Evolutionary conservation across 208 protist genomes (phyloP), one percentile per base, ranked within the genome.

Genomic region (Trypanosoma avium): DNA sequence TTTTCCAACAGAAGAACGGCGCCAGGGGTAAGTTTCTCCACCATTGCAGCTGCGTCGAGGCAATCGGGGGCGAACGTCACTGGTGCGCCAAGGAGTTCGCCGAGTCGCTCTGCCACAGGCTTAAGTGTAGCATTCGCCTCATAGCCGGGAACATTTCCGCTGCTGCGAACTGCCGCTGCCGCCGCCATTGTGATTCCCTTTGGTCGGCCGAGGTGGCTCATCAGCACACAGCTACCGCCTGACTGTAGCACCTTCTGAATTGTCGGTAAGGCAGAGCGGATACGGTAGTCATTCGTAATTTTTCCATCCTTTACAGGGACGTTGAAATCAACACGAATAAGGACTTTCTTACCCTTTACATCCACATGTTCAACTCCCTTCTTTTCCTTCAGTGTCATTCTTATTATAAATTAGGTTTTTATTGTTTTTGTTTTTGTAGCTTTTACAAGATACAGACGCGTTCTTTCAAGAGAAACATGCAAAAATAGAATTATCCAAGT

Each of bases 1-100:
- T 99, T 99, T 85, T 99, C 98, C 7, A 99, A 85, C 4, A 99
- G 81, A 75, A 99, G 92, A 21, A 99, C 82, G 7, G 89, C 86
- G 19, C 97, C 97, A 47, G 57, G 75, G 8, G 75, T 70, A 21
- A 91, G 70, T 30, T 63, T 67, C 21, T 60, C 33, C 5, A 93
- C 76, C 13, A 45, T 22, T 70, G 81, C 66, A n/a, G 85, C 86
- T 3, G 81, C 83, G 26, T 82, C 61, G 62, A 94, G 63, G 67
- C 90, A 94, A 72, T 96, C 86, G 54, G 88, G 78, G 1, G 81
- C 87, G 66, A 92, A 89, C 64, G 79, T 77, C 56, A 92, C 81
- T 30, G 64, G 45, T 0, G 29, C 42, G 1, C 45, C 61, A 0
- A 98, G 59, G 8, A 96, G 56, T 47, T 92, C 69, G 40, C 75